Evolutionary conservation across 2,329 filamentous ascomycete species (phyloP).

Genomic region (Aspergillus sp.): DNA sequence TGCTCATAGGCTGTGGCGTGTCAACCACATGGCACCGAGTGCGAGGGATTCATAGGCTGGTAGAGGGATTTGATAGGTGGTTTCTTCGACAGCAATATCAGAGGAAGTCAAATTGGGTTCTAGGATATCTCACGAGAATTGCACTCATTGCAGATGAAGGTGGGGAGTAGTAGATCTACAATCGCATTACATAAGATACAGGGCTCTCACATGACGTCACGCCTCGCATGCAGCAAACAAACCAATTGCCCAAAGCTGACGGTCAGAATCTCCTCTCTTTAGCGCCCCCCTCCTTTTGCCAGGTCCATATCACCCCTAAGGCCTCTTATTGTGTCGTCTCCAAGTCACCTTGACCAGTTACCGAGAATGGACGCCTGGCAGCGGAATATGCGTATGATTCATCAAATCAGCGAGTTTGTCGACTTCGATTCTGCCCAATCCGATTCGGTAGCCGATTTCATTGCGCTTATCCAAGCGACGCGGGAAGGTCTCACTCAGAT

Average conservation of each 20-base stretch:
- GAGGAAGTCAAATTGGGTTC: no score
- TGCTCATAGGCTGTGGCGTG: not conserved
- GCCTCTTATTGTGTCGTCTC: not conserved
- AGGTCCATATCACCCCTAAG: not conserved
- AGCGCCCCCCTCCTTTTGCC: not conserved
- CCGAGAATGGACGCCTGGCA: slow-evolving; percentile 24
- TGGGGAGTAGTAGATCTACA: not conserved
- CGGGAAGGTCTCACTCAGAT: slow-evolving; percentile 27
- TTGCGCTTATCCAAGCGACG: slow-evolving; percentile 28
- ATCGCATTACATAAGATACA: not conserved
- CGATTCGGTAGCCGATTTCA: slow-evolving; percentile 26
- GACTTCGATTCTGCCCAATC: slow-evolving; percentile 26
- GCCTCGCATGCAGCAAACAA: not conserved
- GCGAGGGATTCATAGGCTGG: not conserved
- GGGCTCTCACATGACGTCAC: slow-evolving; percentile 11
- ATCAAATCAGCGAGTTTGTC: slow-evolving; percentile 29
- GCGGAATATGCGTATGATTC: slow-evolving; percentile 27
- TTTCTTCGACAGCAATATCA: not conserved
- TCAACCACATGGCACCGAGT: not conserved
- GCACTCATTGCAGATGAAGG: not conserved
- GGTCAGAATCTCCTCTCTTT: not conserved
- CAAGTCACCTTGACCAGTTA: not conserved
- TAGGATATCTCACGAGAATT: no score
- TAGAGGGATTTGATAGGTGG: not conserved
- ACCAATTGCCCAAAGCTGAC: not conserved